Evolutionary conservation across 345 rosid species (phyloP).

Genomic region (Syzygium jambos): DNA sequence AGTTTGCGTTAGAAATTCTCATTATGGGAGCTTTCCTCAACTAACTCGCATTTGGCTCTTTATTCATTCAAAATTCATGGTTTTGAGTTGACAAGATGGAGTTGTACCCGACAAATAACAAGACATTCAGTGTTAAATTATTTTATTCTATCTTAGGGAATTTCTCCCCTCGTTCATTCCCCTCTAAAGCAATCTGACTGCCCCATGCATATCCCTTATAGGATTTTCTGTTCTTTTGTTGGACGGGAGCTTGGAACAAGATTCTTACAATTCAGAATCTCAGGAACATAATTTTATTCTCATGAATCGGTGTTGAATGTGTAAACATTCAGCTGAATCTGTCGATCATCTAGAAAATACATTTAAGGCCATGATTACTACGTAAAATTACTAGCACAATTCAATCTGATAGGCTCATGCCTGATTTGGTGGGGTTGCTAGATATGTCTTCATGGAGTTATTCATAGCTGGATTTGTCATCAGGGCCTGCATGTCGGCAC

Average conservation of each 20-base stretch:
- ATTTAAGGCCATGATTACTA: not conserved
- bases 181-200: not conserved
- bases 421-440: slow-evolving; percentile 41
- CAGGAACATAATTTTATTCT: not conserved
- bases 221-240: not conserved
- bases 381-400: not conserved
- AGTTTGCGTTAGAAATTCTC: not conserved
- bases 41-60: not conserved
- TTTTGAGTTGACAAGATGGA: not conserved
- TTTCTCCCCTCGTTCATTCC: not conserved
- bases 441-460: slow-evolving; percentile 35
- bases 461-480: slow-evolving; percentile 33
- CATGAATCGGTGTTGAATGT: not conserved
- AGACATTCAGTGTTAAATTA: not conserved
- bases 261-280: not conserved
- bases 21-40: not conserved
- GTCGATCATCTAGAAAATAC: not conserved
- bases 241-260: not conserved
- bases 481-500: slow-evolving; percentile 30
- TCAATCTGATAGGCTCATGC: slow-evolving; percentile 17
- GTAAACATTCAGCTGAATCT: not conserved
- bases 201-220: not conserved
- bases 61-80: not conserved
- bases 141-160: not conserved
- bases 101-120: not conserved